Percentiles rank a stretch among this genome's conserved stretches.
Evolutionary conservation across 2,329 filamentous ascomycete genomes (phyloP).

Genomic region (Periconia macrospinosa): DNA sequence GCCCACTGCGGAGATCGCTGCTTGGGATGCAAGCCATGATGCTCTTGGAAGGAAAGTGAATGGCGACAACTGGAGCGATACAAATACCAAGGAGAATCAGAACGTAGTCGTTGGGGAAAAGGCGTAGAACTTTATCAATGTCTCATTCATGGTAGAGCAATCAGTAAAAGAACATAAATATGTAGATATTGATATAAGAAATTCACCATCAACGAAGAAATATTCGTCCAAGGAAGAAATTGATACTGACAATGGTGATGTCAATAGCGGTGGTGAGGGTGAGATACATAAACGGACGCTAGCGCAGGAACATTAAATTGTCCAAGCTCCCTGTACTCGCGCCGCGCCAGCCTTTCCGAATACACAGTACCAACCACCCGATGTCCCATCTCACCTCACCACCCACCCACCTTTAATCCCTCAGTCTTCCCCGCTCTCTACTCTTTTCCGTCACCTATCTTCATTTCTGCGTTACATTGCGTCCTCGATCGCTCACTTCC

Average conservation of each 20-base stretch:
- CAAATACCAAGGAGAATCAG: background rate
- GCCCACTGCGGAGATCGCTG: conserved; percentile 51
- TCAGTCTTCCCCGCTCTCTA: too few species aligned
- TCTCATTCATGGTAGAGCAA: too few species aligned
- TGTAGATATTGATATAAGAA: background rate
- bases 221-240: background rate
- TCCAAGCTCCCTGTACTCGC: background rate
- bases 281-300: background rate
- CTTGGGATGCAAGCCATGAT: conserved; percentile 65
- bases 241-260: background rate
- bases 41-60: conserved; percentile 26
- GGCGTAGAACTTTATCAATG: background rate
- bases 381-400: too few species aligned
- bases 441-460: too few species aligned
- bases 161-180: background rate
- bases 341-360: too few species aligned
- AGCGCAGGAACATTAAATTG: background rate
- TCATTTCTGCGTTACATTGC: too few species aligned
- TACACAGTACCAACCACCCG: background rate
- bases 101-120: background rate
- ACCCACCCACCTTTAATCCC: too few species aligned
- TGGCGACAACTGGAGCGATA: background rate
- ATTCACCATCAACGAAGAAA: background rate
- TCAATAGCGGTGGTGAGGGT: background rate
- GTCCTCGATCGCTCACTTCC: too few species aligned